Evolutionary conservation across 2,329 filamentous ascomycete genomes (phyloP).

Genomic region (Talaromyces islandicus): DNA sequence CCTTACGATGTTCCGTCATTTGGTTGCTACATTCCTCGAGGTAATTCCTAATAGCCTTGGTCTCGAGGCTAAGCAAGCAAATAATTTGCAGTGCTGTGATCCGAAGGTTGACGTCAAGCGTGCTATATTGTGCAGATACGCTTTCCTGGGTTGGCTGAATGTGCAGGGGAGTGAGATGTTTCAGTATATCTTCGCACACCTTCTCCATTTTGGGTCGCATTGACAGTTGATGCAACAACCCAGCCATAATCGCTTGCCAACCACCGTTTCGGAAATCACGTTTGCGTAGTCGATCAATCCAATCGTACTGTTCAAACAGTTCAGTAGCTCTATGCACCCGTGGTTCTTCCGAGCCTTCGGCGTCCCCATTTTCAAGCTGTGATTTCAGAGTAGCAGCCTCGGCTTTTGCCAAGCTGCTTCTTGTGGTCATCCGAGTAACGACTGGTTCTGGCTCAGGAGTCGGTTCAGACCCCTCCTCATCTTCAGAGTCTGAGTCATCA

Average conservation of each 20-base stretch:
- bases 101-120: slow-evolving; percentile 76
- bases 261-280: slow-evolving; percentile 82
- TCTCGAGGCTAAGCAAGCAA: slow-evolving; percentile 78
- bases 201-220: slow-evolving; percentile 64
- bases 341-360: slow-evolving; percentile 24
- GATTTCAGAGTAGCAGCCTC: slow-evolving; percentile 65
- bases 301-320: slow-evolving; percentile 66
- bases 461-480: slow-evolving; percentile 52
- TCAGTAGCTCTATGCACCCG: slow-evolving; percentile 58
- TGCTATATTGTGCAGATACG: slow-evolving; percentile 64
- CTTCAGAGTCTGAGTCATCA: slow-evolving; percentile 57
- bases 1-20: slow-evolving; percentile 91
- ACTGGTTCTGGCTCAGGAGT: slow-evolving; percentile 68
- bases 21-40: slow-evolving; percentile 88
- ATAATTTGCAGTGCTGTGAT: slow-evolving; percentile 77
- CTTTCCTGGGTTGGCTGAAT: slow-evolving; percentile 70
- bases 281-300: slow-evolving; percentile 77
- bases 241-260: slow-evolving; percentile 87
- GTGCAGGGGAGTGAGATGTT: slow-evolving; percentile 72
- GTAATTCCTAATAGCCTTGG: slow-evolving; percentile 77
- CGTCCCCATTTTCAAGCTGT: slow-evolving; percentile 54
- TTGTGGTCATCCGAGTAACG: slow-evolving; percentile 61
- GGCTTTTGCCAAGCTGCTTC: slow-evolving; percentile 77
- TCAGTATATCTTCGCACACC: slow-evolving; percentile 72
- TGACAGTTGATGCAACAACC: slow-evolving; percentile 77